A percentile compares a stretch with the other conserved stretches of the same genome.
Conservation (phyloP, 257 asterid species). For the Coffea eugenioides region DNA sequence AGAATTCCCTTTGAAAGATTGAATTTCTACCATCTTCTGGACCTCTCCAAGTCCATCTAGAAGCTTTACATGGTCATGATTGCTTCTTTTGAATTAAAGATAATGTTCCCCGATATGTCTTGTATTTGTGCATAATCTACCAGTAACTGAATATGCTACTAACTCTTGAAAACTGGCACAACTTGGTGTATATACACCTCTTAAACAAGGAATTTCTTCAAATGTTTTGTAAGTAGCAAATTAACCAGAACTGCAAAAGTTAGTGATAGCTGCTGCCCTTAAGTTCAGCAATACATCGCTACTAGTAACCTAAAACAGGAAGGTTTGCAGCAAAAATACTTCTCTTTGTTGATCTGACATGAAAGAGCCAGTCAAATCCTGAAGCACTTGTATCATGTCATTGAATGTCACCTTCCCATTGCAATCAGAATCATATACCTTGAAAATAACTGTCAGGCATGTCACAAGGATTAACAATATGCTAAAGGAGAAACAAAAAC, state of each 20-base stretch:
- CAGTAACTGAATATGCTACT: too few species aligned
- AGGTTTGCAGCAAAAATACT: conserved; percentile 41
- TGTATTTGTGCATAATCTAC: neutral
- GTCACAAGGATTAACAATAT: neutral
- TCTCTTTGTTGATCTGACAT: conserved; percentile 80
- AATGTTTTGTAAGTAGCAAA: neutral
- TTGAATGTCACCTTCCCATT: conserved; percentile 71
- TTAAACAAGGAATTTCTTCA: neutral
- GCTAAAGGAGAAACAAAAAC: neutral
- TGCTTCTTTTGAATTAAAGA: neutral
- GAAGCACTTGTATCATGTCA: conserved; percentile 63
- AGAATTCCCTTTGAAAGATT: neutral
- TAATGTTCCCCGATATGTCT: neutral
- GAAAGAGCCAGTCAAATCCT: conserved; percentile 72
- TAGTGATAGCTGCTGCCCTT: neutral
- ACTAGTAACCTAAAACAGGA: neutral
- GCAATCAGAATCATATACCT: conserved; percentile 72
- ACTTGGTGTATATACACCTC: neutral
- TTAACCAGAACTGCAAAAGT: neutral
- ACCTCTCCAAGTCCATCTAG: neutral
- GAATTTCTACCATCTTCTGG: neutral
- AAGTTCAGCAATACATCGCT: neutral
- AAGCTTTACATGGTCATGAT: neutral
- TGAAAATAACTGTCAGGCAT: conserved; percentile 61
- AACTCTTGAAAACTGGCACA: neutral